A percentile compares a stretch with the other conserved stretches of the same genome.
Conservation (phyloP, 1,284 basidiomycete genomes). For the Ustilago hordei region DNA sequence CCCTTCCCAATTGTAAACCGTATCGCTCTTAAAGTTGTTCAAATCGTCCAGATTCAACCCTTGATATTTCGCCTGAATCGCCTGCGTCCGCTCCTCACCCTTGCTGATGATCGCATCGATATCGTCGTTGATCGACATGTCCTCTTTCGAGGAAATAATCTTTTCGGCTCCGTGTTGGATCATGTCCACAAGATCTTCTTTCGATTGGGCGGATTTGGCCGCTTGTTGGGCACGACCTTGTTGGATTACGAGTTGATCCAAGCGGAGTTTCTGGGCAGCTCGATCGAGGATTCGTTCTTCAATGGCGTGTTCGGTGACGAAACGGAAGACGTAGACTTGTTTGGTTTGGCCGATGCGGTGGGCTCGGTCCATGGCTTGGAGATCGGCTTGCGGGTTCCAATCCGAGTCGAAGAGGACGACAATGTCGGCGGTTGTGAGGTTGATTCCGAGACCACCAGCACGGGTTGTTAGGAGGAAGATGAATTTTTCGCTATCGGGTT, state of each 20-base stretch:
- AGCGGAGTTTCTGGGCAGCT: slow-evolving; percentile 92
- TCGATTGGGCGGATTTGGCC: slow-evolving; percentile 81
- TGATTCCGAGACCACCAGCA: slow-evolving; percentile 98
- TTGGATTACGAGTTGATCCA: slow-evolving; percentile 98
- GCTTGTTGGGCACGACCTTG: slow-evolving; percentile 81
- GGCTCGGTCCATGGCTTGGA: slow-evolving; percentile 99
- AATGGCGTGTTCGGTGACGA: slow-evolving; percentile 94
- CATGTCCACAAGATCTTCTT: slow-evolving; percentile 97
- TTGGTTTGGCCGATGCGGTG: slow-evolving; percentile 99
- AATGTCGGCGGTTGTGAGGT: slow-evolving; percentile 92
- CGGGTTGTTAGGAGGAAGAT: slow-evolving; percentile 97
- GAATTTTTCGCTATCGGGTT: slow-evolving; percentile 92
- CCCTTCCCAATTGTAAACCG: slow-evolving; percentile 86
- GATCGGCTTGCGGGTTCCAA: slow-evolving; percentile 99
- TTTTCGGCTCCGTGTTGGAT: slow-evolving; percentile 97
- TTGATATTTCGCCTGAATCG: slow-evolving; percentile 92
- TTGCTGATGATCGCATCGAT: slow-evolving; percentile 88
- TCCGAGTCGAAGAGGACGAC: slow-evolving; percentile 98
- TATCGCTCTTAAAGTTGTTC: slow-evolving; percentile 96
- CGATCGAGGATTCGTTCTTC: slow-evolving; percentile 97
- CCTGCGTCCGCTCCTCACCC: slow-evolving; percentile 86
- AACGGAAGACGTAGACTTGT: slow-evolving; percentile 97
- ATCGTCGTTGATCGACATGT: slow-evolving; percentile 84
- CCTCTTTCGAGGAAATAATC: slow-evolving; percentile 81
- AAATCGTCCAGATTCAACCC: slow-evolving; percentile 92